These are phyloP conservation scores for Aspergillus oerlinghausenensis DNA, from an alignment of 2,329 filamentous ascomycete species.

Conservation along the genomic window DNA sequence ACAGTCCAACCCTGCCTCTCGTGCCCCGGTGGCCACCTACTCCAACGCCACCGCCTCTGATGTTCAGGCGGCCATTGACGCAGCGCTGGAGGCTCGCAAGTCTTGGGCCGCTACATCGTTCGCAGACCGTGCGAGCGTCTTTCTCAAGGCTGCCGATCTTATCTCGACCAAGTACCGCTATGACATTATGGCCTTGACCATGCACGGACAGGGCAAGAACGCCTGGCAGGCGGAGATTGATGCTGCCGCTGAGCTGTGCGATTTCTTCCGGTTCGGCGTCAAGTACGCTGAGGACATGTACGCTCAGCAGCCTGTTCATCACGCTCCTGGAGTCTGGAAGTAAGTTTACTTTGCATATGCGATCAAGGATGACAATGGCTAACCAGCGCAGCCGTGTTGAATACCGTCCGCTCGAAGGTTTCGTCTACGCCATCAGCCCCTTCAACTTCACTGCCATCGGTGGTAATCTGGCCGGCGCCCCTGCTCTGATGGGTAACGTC, in stretches of 20 bases:
- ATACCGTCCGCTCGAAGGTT: conserved; percentile 85
- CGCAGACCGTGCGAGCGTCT: conserved; percentile 83
- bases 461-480: conserved; percentile 76
- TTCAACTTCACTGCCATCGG: conserved; percentile 98
- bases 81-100: conserved; percentile 78
- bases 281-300: conserved; percentile 91
- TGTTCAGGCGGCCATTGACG: conserved; percentile 73
- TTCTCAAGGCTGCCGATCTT: conserved; percentile 92
- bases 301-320: conserved; percentile 76
- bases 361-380: neutral
- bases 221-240: conserved; percentile 99
- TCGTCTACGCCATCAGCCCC: conserved; percentile 88
- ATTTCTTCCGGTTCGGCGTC: conserved; percentile 90
- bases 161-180: conserved; percentile 91
- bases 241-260: conserved; percentile 82
- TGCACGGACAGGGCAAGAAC: conserved; percentile 96
- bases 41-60: conserved; percentile 74
- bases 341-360: conserved; percentile 26
- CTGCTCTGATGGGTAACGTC: conserved; percentile 88
- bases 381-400: conserved; percentile 59
- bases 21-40: conserved; percentile 76
- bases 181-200: conserved; percentile 92
- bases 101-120: conserved; percentile 86
- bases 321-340: conserved; percentile 85
- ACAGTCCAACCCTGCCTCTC: conserved; percentile 79